Evolutionary conservation across 768 basidiomycete genomes (phyloP), one percentile per base, ranked within the genome.

Genomic region (Amanita muscaria): DNA sequence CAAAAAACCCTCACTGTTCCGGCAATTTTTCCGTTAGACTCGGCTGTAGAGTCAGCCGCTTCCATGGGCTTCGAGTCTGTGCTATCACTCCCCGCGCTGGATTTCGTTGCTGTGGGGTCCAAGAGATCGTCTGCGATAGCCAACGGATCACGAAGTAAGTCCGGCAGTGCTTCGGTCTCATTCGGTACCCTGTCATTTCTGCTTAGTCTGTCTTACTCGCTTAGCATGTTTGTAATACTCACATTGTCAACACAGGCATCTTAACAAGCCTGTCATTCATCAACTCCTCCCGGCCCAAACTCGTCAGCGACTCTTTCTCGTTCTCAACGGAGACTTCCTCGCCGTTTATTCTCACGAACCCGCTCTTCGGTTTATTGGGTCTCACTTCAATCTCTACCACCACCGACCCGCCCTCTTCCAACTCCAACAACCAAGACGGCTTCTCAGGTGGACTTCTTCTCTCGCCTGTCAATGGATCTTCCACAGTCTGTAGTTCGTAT

Each of bases 401-500:
- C 7, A 58, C 60, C 4, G 66, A 67, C 7, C 56, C 53, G 5
- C 47, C 52, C 43, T 52, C 48, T 31, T 59, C 56, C 46, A 51
- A 32, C 40, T 77, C 79, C 53, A 80, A 74, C 46, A 87, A 64
- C 92, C 93, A 94, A 35, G 64, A 64, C 6, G 91, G 87, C 50
- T 75, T 80, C 27, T 72, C 65, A 47, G 77, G 75, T 4, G 79
- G 74, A 14, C 65, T 67, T 35, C 72, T 72, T 44, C 67, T 70
- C 63, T 82, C 77, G 12, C 82, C 83, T 19, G 83, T 85, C 49
- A 94, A 65, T 8, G 92, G 92, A 61, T 94, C 88, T 38, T 74
- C 67, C 27, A 93, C 74, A 2, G 84, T 82, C 24, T 81, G 75
- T 35, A 80, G 74, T 58, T 83, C 78, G 56, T 80, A 88, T 49